A percentile compares a stretch with the other conserved stretches of the same genome.
phyloP scores from a whole-genome alignment of 1,284 basidiomycete genomes.

The Boletus semigastroideus region DNA sequence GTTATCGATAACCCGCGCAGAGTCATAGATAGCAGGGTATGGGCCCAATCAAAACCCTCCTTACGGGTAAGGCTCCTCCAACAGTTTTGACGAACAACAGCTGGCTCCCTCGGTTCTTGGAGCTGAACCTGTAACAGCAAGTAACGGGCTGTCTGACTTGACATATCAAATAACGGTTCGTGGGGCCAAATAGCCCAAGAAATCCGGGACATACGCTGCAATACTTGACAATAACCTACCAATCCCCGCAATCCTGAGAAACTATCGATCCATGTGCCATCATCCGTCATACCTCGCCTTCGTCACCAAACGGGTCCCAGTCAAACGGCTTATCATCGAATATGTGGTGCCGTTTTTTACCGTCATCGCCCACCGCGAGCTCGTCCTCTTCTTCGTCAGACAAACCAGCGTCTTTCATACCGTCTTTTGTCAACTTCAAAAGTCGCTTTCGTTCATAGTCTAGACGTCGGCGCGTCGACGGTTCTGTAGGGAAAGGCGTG shows the following conservation, averaged over 20 bases:
- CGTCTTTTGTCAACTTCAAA: constrained; percentile 28
- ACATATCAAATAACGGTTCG: too few relatives aligned
- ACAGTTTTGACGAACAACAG: too few relatives aligned
- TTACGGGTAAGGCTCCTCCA: too few relatives aligned
- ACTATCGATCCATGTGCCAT: neutral
- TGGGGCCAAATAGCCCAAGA: too few relatives aligned
- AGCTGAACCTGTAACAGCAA: too few relatives aligned
- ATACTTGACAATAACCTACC: constrained; percentile 10
- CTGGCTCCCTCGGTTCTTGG: too few relatives aligned
- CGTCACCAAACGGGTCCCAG: constrained; percentile 32
- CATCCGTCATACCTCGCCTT: constrained; percentile 23
- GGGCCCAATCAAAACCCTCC: too few relatives aligned
- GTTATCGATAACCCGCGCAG: too few relatives aligned
- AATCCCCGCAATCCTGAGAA: neutral
- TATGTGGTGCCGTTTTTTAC: constrained; percentile 26
- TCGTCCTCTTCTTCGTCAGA: constrained; percentile 29
- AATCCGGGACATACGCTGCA: constrained; percentile 8
- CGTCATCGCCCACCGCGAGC: constrained; percentile 6
- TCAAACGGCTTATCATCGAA: constrained; percentile 31
- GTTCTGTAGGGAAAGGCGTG: constrained; percentile 32
- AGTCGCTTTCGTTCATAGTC: constrained; percentile 32
- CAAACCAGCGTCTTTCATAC: constrained; percentile 29
- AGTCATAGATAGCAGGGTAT: too few relatives aligned
- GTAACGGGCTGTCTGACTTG: too few relatives aligned
- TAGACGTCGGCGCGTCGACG: constrained; percentile 30